Conservation (phyloP, 2,329 filamentous ascomycete genomes). For the Ascochyta clinopodiicola region DNA sequence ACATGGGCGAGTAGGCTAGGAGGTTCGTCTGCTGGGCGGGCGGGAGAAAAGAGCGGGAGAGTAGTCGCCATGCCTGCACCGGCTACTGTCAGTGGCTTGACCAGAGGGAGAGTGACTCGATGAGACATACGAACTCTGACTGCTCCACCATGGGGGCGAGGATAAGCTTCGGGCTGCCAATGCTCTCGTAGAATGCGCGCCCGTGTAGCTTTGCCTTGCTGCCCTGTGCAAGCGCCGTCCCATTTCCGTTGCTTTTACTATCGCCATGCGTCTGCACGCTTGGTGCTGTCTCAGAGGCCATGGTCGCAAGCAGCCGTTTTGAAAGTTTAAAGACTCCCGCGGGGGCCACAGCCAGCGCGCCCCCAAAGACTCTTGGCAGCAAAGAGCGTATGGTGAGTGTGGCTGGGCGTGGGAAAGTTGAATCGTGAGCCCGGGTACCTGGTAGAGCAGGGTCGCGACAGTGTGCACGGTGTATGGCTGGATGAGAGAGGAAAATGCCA, state of each 20-base stretch:
- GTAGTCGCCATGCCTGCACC: constrained; percentile 87
- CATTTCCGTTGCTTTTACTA: not conserved
- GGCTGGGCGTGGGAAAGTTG: not conserved
- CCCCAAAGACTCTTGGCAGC: constrained; percentile 26
- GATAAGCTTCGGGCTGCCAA: constrained; percentile 88
- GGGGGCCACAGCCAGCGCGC: constrained; percentile 27
- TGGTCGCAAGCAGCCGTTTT: constrained; percentile 21
- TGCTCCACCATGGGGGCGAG: constrained; percentile 98
- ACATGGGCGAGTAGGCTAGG: constrained; percentile 93
- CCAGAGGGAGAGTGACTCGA: not conserved
- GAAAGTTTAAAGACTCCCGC: constrained; percentile 5
- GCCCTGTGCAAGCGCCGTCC: constrained; percentile 12
- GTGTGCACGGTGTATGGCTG: not conserved
- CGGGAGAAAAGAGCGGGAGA: constrained; percentile 89
- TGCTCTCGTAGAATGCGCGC: constrained; percentile 90
- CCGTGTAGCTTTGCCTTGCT: constrained; percentile 71
- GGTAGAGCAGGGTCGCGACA: not conserved
- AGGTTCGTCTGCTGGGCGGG: constrained; percentile 63
- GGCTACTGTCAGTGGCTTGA: constrained; percentile 13
- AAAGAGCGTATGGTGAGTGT: constrained; percentile 29
- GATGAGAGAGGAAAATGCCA: not conserved
- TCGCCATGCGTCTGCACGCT: constrained; percentile 11
- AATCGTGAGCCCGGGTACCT: not conserved
- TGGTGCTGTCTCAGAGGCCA: constrained; percentile 25
- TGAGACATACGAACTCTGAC: constrained; percentile 83